Evolutionary conservation across 331 rosid genomes (phyloP).

Genomic region (Malus hybrid): DNA sequence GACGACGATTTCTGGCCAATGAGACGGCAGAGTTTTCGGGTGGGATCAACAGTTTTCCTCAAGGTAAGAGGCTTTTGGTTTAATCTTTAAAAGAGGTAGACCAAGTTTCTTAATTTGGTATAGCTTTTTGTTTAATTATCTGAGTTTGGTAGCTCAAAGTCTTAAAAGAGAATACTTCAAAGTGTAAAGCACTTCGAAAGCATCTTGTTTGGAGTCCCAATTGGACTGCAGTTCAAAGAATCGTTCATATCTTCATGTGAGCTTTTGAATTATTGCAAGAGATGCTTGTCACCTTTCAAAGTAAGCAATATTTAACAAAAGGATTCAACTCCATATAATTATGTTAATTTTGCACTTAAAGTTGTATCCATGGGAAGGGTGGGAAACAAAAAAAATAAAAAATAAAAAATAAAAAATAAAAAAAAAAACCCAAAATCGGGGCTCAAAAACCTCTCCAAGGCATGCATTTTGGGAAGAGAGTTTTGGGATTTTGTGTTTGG

Average conservation of each 20-base stretch:
- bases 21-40: not conserved
- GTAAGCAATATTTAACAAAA: not conserved
- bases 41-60: not conserved
- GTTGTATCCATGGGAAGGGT: not conserved
- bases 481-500: too few relatives aligned
- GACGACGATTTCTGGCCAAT: not conserved
- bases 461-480: too few relatives aligned
- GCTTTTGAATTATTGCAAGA: not conserved
- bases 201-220: not conserved
- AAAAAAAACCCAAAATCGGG: too few relatives aligned
- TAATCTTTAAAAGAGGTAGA: not conserved
- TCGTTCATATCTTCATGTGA: not conserved
- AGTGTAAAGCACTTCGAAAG: not conserved
- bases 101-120: not conserved
- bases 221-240: not conserved
- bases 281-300: not conserved
- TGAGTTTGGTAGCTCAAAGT: conserved; percentile 8
- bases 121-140: not conserved
- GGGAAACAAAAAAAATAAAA: too few relatives aligned
- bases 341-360: not conserved
- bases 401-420: too few relatives aligned
- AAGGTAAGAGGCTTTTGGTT: not conserved
- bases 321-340: not conserved
- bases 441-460: too few relatives aligned
- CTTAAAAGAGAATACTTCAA: not conserved